These are phyloP conservation scores for Suillus clintonianus DNA, from an alignment of 768 basidiomycete genomes.

Conservation along the genomic window DNA sequence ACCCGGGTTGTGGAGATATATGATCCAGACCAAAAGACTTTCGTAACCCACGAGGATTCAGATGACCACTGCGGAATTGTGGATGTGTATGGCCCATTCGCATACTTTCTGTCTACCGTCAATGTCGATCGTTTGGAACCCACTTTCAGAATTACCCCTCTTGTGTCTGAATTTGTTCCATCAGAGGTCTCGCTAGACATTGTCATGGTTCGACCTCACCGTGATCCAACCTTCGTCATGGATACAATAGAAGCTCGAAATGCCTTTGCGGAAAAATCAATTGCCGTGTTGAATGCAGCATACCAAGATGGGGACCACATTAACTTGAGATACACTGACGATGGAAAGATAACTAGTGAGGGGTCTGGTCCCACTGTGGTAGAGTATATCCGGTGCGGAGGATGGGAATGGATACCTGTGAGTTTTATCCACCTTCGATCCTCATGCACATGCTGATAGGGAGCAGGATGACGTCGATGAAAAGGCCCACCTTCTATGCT, in stretches of 20 bases:
- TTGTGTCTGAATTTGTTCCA: constrained; percentile 48
- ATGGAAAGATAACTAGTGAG: constrained; percentile 42
- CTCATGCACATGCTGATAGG: neutral
- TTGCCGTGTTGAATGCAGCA: constrained; percentile 61
- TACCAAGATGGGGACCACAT: constrained; percentile 79
- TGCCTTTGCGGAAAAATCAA: constrained; percentile 54
- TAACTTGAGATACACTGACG: constrained; percentile 52
- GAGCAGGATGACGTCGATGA: constrained; percentile 59
- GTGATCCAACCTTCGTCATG: constrained; percentile 48
- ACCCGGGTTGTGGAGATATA: constrained; percentile 56
- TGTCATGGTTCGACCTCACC: constrained; percentile 71
- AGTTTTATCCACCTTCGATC: constrained; percentile 24
- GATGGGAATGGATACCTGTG: constrained; percentile 90
- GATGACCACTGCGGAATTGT: constrained; percentile 36
- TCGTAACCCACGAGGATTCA: constrained; percentile 46
- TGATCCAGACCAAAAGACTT: constrained; percentile 49
- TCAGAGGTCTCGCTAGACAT: constrained; percentile 62
- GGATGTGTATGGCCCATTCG: constrained; percentile 73
- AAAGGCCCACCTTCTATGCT: constrained; percentile 71
- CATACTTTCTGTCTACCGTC: constrained; percentile 81
- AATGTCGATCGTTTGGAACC: constrained; percentile 89
- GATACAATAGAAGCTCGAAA: constrained; percentile 47
- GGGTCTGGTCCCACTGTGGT: constrained; percentile 58
- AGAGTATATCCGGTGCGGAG: constrained; percentile 76
- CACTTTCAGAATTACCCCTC: constrained; percentile 74